Conservation (phyloP, 176 grass and related monocot species). For the Dendrocalamus sinicus region DNA sequence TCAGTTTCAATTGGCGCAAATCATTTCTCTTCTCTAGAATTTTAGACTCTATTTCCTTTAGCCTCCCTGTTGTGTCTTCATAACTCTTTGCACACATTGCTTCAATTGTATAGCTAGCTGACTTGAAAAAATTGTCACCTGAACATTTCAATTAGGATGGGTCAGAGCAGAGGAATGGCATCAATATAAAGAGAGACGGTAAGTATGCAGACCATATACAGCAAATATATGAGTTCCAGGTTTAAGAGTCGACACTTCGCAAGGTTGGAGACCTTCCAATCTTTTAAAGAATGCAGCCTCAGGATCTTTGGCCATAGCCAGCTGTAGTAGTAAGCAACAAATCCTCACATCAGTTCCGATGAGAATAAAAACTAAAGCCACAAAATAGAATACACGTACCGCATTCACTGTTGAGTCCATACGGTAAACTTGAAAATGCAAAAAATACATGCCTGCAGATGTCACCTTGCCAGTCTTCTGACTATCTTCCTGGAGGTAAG, state of each 20-base stretch:
- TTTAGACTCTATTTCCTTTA: conserved; percentile 90
- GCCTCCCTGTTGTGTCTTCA: conserved; percentile 82
- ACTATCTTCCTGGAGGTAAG: conserved; percentile 84
- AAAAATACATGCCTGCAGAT: conserved; percentile 96
- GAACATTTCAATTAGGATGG: conserved; percentile 46
- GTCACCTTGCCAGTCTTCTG: conserved; percentile 90
- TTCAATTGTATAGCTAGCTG: conserved; percentile 91
- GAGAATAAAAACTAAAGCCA: conserved; percentile 29
- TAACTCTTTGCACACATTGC: conserved; percentile 84
- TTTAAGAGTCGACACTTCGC: conserved; percentile 84
- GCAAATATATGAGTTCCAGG: conserved; percentile 95
- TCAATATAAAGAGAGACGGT: conserved; percentile 12
- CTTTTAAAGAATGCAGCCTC: conserved; percentile 97
- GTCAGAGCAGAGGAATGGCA: conserved; percentile 40
- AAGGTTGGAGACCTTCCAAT: conserved; percentile 98
- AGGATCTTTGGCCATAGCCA: conserved; percentile 96
- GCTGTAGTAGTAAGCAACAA: conserved; percentile 52
- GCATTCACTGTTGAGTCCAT: conserved; percentile 93
- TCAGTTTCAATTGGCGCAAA: conserved; percentile 85
- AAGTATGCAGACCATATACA: conserved; percentile 72
- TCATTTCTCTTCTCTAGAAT: conserved; percentile 96
- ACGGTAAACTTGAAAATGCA: conserved; percentile 98
- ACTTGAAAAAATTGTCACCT: conserved; percentile 99
- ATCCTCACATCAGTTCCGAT: conserved; percentile 2
- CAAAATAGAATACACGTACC: conserved; percentile 48